A percentile compares a stretch with the other conserved stretches of the same genome.
Conservation (phyloP, 2,329 filamentous ascomycete genomes). For the Byssoonygena ceratinophila region DNA sequence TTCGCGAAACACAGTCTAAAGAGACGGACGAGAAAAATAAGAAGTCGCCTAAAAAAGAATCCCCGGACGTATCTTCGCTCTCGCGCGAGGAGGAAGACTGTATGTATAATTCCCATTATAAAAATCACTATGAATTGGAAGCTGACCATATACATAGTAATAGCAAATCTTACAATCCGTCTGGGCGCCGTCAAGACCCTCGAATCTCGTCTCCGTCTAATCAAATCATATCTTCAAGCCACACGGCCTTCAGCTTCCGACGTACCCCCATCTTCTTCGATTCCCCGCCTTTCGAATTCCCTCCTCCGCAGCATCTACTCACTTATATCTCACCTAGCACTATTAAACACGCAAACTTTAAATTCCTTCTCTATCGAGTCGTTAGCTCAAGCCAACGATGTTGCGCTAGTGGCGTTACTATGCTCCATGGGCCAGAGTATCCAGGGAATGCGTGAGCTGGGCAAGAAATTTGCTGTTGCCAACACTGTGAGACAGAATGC, state of each 20-base stretch:
- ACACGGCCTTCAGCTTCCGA: conserved; percentile 54
- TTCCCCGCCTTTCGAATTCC: conserved; percentile 45
- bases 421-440: conserved; percentile 64
- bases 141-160: conserved; percentile 33
- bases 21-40: conserved; percentile 24
- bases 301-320: conserved; percentile 83
- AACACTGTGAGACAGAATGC: conserved; percentile 32
- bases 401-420: conserved; percentile 65
- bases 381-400: conserved; percentile 70
- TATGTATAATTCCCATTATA: conserved; percentile 25
- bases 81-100: conserved; percentile 55
- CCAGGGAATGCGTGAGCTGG: conserved; percentile 59
- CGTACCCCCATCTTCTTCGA: conserved; percentile 26
- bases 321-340: conserved; percentile 68
- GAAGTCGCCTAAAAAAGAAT: conserved; percentile 10
- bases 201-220: conserved; percentile 60
- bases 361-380: conserved; percentile 59
- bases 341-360: conserved; percentile 62
- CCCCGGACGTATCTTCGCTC: conserved; percentile 30
- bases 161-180: conserved; percentile 67
- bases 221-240: conserved; percentile 64
- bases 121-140: not conserved
- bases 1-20: conserved; percentile 16
- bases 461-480: conserved; percentile 59
- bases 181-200: conserved; percentile 92